Base-by-base conservation (phyloP, 129 eudicot species). In the Scalesia atractyloides region DNA sequence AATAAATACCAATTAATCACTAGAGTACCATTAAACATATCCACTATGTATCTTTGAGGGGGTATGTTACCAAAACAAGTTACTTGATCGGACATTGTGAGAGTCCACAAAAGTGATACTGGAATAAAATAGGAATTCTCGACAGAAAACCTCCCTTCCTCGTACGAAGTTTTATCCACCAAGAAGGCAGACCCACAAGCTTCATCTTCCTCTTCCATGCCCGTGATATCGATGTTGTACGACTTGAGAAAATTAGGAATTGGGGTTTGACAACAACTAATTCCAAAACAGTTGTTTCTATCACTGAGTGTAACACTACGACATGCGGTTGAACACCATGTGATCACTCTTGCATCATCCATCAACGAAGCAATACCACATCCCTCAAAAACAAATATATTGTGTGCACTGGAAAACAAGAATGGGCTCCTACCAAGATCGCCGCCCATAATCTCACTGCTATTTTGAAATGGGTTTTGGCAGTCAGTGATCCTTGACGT, bases 321-420 rank as follows among this genome's bases (percentile, higher is more conserved):
- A 68, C 80, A 75, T 39, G 66, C 10, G 1, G 80, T 34, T 4
- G 80, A 75, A 75, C 80, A 75, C 57, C 67, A 73, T 8, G 68
- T 54, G 59, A 66, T 44, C 66, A 43, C 59, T 43, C 66, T 43
- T 7, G 68, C 46, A 2, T 54, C 9, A 3, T 75, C 50, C 49
- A 56, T 5, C 33, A 5, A 66, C 58, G 2, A n/a, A n/a, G 68
- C 68, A 47, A 16, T 68, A 44, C 75, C 75, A 50, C 75, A 76
- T 16, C 75, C 81, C 15, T 41, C 7, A 16, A 58, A 74, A 1
- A 57, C 4, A n/a, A 53, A 54, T 22, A 2, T 22, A 1, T 68
- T 68, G 22, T 68, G 14, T 5, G 18, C 48, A 14, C 17, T 48
- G 20, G 44, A 52, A 3, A 17, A 52, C 24, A 52, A 26, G 59